Conservation (phyloP, 1,284 basidiomycete species). For the Melampsora larici-populina region DNA sequence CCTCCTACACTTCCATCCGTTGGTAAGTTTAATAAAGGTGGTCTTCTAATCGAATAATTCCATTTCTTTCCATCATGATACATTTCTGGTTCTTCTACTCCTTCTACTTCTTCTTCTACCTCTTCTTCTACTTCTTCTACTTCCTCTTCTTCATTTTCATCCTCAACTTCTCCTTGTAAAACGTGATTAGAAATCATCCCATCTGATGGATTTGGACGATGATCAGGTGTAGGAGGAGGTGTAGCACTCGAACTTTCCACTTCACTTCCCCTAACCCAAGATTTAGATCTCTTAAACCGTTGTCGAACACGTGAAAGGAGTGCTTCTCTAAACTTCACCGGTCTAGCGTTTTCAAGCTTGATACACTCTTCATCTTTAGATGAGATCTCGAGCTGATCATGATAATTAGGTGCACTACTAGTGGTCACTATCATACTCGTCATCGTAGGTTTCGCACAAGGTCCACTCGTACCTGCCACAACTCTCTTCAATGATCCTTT, state of each 20-base stretch:
- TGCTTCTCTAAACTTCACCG: slow-evolving; percentile 13
- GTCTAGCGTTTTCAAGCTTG: not conserved
- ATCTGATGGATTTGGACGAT: not conserved
- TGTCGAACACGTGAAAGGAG: not conserved
- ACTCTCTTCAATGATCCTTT: not conserved
- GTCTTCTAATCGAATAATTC: not conserved
- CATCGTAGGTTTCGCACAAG: not conserved
- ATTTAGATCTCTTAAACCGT: slow-evolving; percentile 1
- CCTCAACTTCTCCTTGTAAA: slow-evolving; percentile 16
- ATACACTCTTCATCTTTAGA: too few relatives aligned
- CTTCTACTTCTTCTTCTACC: too few relatives aligned
- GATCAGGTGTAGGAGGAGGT: too few relatives aligned
- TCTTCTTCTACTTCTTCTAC: too few relatives aligned
- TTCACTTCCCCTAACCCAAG: not conserved
- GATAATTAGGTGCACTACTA: too few relatives aligned
- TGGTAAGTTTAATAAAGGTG: too few relatives aligned
- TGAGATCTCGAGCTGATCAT: too few relatives aligned
- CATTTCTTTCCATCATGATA: slow-evolving; percentile 37
- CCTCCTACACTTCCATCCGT: too few relatives aligned
- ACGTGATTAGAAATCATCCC: not conserved
- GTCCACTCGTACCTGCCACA: not conserved
- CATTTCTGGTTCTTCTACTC: slow-evolving; percentile 22
- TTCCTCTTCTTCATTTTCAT: too few relatives aligned
- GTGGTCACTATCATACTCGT: too few relatives aligned
- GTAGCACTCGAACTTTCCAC: not conserved